Evolutionary conservation across 2,329 filamentous ascomycete genomes (phyloP), one percentile per base, ranked within the genome.

Genomic region (Alternaria sp.): DNA sequence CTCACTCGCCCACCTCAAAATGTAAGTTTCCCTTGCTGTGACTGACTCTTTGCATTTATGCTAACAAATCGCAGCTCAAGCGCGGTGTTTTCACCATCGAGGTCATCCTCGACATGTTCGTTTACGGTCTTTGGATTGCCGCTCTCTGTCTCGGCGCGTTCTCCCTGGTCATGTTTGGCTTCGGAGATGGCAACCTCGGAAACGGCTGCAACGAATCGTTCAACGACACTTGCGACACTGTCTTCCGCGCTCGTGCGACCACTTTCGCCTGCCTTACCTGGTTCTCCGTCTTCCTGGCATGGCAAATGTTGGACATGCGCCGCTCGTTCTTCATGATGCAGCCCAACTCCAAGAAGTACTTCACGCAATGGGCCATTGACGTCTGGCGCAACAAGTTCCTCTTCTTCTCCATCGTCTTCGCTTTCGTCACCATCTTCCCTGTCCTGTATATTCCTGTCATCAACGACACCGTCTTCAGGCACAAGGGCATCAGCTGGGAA

Each of bases 271-370:
- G 87, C 68, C 85, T 93, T 50, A 93, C 90, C 0, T 93, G 90
- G 90, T 90, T 90, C 72, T 89, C 90, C 0, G 85, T 93, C 17
- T 91, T 93, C 82, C 84, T 92, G 9, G 91, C 91, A 1, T 93
- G 91, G 91, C 90, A 93, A 76, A 90, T 92, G 74, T 69, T 67
- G 67, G 85, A 91, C 74, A 86, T 90, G 80, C 89, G 91, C 32
- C 87, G 89, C 55, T 90, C 87, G 8, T 91, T 93, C 83, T 93
- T 93, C 85, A 85, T 86, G 71, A 91, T 92, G 88, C 87, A 91
- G 72, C 88, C 90, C 0, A 82, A 83, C 17, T 86, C 85, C 25
- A 88, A 86, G 70, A 82, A 81, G 61, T 87, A 88, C 68, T 76
- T 78, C 62, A 78, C 75, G 4, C 88, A 91, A 69, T 92, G 89